Evolutionary conservation across 148 eudicot genomes (phyloP), one percentile per base, ranked within the genome.

Genomic region (Amaranthus palmeri): DNA sequence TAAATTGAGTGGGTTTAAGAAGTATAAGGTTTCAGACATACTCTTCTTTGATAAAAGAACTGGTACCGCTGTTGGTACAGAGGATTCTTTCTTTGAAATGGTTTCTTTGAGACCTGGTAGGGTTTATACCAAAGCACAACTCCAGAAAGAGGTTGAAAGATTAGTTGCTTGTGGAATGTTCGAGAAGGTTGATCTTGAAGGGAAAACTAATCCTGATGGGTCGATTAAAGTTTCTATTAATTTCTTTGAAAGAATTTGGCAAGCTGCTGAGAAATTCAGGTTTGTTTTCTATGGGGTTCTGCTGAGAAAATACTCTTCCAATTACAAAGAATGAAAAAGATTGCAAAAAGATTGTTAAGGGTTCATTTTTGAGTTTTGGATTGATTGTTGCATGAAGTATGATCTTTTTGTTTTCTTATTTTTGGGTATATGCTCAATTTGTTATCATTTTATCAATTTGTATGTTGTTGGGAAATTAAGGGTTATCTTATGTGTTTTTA

Each of bases 31-130:
- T 14, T 91, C 97, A 2, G 97, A 95, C 0, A 79, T 95, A 2
- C 9, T 80, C 11, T 91, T 89, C 72, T 78, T 88, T 46, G 96
- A 91, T 62, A 76, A 72, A 3, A 69, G 85, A 5, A 74, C 82
- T 0, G 56, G 85, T 4, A 58, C 79, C 4, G 83, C 82, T 0
- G 85, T 86, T 0, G 93, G 92, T 6, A 76, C 88, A 0, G 96
- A 91, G 55, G 98, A 95, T 54, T 88, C 97, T 7, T 91, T 95
- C 68, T 86, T 86, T 53, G 97, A 95, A 72, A 89, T 89, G 93
- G 88, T 95, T 6, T 81, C 97, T 3, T 65, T 91, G 48, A 76
- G 89, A 7, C 88, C 98, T 0, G 88, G 88, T 0, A 96, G 96
- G 0, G 59, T 91, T 46, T 95, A 95, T 70, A 95, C 96, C 0